Evolutionary conservation across 73 alveolate species (phyloP), one percentile per base, ranked within the genome.

Genomic region (Tetrahymena borealis): DNA sequence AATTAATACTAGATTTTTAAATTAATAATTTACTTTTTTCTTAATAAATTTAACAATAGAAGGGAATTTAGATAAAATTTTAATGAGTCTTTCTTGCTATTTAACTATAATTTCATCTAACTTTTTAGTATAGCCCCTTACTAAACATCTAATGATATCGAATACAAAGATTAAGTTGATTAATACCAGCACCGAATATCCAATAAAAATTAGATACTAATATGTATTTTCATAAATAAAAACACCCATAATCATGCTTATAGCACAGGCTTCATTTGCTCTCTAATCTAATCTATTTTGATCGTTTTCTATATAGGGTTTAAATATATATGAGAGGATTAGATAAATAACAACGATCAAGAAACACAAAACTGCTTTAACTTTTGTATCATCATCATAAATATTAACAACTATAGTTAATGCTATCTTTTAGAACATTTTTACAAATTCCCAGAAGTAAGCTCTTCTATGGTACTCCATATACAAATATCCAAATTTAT

Each of bases 381-480:
- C 78, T 0, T 79, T 85, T 15, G 91, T 78, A 18, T 42, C 40
- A 39, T 93, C 93, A 16, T 39, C 93, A 18, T 93, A 93, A 39
- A 79, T 60, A n/a, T 91, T 39, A 0, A 93, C 78, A 11, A 60
- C 90, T 39, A 93, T 93, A 24, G 91, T 31, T 11, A 93, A 78
- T 16, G 91, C 33, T 13, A 41, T 18, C 18, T 93, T 93, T 93
- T 79, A 90, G 38, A 93, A 93, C 38, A 93, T 93, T 20, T 93
- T 93, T 39, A 93, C 91, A 33, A 93, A 93, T 41, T 93, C 95
- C 95, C 95, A 93, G 28, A 85, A 85, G 39, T 93, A 93, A 32
- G 93, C 93, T 60, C 91, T 42, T 39, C 78, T 32, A 12, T 90
- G 90, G 79, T 93, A 93, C 40, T 93, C 95, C 78, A 38, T 39